Conservation (phyloP, 140 eudicot genomes). For the Bidens hawaiensis region DNA sequence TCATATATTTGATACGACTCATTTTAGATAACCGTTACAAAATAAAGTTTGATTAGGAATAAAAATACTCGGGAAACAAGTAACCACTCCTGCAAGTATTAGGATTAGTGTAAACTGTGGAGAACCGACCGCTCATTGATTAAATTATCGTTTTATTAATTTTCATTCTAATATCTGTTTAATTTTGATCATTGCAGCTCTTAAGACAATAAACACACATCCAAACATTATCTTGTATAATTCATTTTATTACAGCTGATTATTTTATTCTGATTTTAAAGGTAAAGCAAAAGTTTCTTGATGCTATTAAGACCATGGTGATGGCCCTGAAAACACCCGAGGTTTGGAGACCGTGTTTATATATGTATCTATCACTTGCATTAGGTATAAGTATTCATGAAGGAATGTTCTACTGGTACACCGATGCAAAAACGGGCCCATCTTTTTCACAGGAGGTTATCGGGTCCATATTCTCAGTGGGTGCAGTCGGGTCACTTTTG, state of each 20-base stretch:
- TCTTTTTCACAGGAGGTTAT: constrained; percentile 75
- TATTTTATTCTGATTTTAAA: constrained; percentile 13
- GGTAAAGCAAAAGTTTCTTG: constrained; percentile 66
- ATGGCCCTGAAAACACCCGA: constrained; percentile 52
- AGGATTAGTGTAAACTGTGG: background rate
- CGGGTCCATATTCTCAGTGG: constrained; percentile 74
- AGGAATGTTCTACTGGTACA: constrained; percentile 93
- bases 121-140: background rate
- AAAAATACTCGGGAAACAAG: no score
- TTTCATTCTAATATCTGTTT: background rate
- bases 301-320: constrained; percentile 68
- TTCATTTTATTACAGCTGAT: background rate
- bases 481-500: constrained; percentile 73
- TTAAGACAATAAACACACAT: background rate
- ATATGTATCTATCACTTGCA: constrained; percentile 83
- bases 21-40: background rate
- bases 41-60: background rate
- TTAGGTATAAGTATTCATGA: constrained; percentile 73
- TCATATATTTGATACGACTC: background rate
- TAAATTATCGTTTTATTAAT: background rate
- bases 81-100: no score
- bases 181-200: background rate
- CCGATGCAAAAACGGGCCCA: constrained; percentile 71
- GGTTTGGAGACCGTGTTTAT: constrained; percentile 84
- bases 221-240: background rate